A percentile compares a stretch with the other conserved stretches of the same genome.
phyloP scores from a whole-genome alignment of 1,284 basidiomycete genomes.

The Filobasidium uniguttulatum region DNA sequence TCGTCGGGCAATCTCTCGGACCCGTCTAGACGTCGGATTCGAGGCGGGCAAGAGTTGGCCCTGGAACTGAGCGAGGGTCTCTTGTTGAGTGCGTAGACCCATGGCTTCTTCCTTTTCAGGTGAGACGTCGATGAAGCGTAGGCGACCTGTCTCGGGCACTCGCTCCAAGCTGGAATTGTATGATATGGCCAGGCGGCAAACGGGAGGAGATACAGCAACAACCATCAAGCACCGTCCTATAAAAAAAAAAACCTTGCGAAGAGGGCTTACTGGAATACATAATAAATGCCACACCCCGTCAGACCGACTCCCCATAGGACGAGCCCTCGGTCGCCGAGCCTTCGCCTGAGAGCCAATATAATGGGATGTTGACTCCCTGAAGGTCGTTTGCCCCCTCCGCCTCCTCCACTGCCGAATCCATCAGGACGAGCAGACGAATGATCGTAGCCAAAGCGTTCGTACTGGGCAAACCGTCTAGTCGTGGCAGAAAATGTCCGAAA shows the following conservation, averaged over 20 bases:
- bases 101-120: slow-evolving; percentile 43
- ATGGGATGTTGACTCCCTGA: neutral
- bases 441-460: neutral
- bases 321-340: neutral
- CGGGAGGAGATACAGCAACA: neutral
- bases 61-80: slow-evolving; percentile 47
- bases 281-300: neutral
- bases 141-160: slow-evolving; percentile 67
- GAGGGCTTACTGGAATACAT: neutral
- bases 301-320: neutral
- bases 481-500: too few relatives aligned
- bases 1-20: slow-evolving; percentile 55
- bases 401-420: neutral
- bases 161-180: slow-evolving; percentile 55
- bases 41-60: slow-evolving; percentile 51
- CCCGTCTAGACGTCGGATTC: slow-evolving; percentile 53
- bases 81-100: slow-evolving; percentile 38
- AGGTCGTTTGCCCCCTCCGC: neutral
- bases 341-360: neutral
- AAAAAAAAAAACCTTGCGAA: too few relatives aligned
- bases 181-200: neutral
- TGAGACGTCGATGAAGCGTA: slow-evolving; percentile 67
- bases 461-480: too few relatives aligned
- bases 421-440: neutral
- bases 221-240: too few relatives aligned